Conservation (phyloP, 352 stramenopile genomes). For the Globisporangium nodosum region DNA sequence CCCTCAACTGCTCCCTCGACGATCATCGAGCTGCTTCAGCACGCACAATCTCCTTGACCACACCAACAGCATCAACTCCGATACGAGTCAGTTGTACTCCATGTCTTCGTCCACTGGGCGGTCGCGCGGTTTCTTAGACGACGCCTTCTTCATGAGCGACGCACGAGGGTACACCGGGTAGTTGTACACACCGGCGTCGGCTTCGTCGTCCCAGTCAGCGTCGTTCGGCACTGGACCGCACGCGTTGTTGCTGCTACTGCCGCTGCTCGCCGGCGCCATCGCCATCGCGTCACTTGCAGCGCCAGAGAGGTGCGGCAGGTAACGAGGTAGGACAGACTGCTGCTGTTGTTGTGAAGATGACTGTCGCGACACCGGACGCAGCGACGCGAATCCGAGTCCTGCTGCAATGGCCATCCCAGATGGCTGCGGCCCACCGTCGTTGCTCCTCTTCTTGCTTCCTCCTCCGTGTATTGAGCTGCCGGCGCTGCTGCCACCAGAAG, state of each 20-base stretch:
- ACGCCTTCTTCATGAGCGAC: constrained; percentile 31
- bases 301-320: constrained; percentile 36
- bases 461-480: constrained; percentile 15
- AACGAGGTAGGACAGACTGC: constrained; percentile 21
- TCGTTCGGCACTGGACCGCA: constrained; percentile 7
- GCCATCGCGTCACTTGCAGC: constrained; percentile 18
- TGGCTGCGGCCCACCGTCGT: constrained; percentile 5
- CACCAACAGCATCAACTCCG: not conserved
- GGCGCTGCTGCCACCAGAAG: not conserved
- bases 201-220: constrained; percentile 20
- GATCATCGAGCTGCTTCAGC: no score
- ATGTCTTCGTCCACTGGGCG: constrained; percentile 34
- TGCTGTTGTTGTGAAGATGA: constrained; percentile 29
- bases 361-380: constrained; percentile 42
- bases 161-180: constrained; percentile 43
- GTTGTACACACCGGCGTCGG: constrained; percentile 40
- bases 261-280: not conserved
- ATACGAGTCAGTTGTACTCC: constrained; percentile 41
- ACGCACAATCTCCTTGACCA: not conserved
- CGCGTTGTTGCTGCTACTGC: not conserved
- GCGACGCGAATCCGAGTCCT: constrained; percentile 23
- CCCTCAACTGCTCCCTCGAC: no score
- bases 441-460: constrained; percentile 31
- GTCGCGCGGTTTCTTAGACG: constrained; percentile 46
- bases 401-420: constrained; percentile 13